Conservation (phyloP, 306 rosid species). For the Boehmeria nivea region DNA sequence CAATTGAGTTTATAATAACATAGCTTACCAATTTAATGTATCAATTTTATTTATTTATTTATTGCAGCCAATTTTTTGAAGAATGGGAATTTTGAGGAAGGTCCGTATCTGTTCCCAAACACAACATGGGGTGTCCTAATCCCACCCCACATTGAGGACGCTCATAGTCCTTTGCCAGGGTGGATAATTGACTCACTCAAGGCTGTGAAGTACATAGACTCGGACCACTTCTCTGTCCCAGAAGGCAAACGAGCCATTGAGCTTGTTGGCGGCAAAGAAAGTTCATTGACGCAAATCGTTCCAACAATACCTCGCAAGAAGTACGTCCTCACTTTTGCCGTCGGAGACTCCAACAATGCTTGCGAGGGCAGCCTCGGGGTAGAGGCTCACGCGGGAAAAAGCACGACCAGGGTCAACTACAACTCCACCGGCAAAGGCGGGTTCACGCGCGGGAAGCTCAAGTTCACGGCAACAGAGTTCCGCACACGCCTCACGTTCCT, state of each 20-base stretch:
- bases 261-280: conserved; percentile 76
- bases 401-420: conserved; percentile 40
- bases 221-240: conserved; percentile 53
- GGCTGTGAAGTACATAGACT: conserved; percentile 77
- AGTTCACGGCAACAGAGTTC: conserved; percentile 41
- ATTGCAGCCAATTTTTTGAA: conserved; percentile 56
- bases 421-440: conserved; percentile 67
- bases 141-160: conserved; percentile 71
- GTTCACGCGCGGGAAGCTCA: conserved; percentile 34
- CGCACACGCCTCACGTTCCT: conserved; percentile 56
- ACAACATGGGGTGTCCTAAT: conserved; percentile 57
- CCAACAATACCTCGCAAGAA: conserved; percentile 31
- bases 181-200: conserved; percentile 85
- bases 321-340: conserved; percentile 62
- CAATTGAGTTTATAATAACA: neutral
- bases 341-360: conserved; percentile 59
- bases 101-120: conserved; percentile 55
- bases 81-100: conserved; percentile 77
- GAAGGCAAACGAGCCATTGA: conserved; percentile 66
- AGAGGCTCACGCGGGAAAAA: conserved; percentile 59
- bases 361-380: conserved; percentile 59
- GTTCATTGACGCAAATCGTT: conserved; percentile 62
- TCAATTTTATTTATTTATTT: no score
- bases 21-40: no score
- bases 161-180: conserved; percentile 65